Evolutionary conservation across 2,329 filamentous ascomycete species (phyloP).

Genomic region (Colletotrichum viniferum): DNA sequence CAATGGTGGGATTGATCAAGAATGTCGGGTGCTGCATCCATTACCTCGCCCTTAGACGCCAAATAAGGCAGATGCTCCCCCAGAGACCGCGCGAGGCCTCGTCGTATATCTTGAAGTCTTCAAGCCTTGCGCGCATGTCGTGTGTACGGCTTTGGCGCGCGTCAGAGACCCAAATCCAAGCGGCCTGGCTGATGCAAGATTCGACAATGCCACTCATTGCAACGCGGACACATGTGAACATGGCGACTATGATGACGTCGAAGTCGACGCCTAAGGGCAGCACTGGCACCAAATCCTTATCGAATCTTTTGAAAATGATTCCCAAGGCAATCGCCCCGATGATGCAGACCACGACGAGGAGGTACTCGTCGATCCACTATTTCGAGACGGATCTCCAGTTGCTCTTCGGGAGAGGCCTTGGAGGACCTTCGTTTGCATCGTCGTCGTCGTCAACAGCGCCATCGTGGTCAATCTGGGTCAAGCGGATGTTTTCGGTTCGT

Average conservation of each 20-base stretch:
- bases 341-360: conserved; percentile 34
- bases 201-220: conserved; percentile 40
- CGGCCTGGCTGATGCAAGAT: conserved; percentile 38
- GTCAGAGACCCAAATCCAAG: conserved; percentile 44
- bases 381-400: conserved; percentile 28
- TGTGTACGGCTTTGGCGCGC: conserved; percentile 33
- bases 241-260: conserved; percentile 39
- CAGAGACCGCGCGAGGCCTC: conserved; percentile 40
- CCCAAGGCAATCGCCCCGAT: conserved; percentile 30
- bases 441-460: conserved; percentile 6
- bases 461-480: neutral
- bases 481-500: neutral
- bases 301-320: conserved; percentile 32
- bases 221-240: conserved; percentile 40
- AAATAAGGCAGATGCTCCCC: conserved; percentile 38
- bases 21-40: neutral
- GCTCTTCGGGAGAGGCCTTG: conserved; percentile 1
- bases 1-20: neutral
- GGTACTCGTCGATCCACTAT: conserved; percentile 42
- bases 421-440: neutral
- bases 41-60: conserved; percentile 38
- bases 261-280: conserved; percentile 32
- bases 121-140: conserved; percentile 33
- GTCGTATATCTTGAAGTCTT: conserved; percentile 43
- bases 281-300: conserved; percentile 33